Base-by-base conservation (phyloP, 2,329 filamentous ascomycete genomes). In the Fusarium continuum region DNA sequence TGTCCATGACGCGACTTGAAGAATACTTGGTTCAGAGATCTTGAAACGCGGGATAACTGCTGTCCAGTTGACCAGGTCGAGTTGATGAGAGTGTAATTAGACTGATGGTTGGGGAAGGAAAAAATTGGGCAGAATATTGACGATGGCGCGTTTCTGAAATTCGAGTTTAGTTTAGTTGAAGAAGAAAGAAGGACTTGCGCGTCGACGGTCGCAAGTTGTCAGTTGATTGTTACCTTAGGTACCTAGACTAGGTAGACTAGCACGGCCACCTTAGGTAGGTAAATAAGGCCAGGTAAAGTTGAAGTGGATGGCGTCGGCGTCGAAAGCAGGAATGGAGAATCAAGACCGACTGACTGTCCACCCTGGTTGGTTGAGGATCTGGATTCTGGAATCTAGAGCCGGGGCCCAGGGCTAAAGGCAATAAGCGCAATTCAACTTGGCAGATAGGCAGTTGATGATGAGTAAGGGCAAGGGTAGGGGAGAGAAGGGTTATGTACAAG, bases 361-460 rank as follows among this genome's bases (percentile, higher is more conserved):
- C 49, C 62, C 68, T 71, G 68, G 68, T 70, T 71, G 68, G 68
- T 57, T 61, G 57, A 71, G 54, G 44, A 70, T 70, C 59, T 65
- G 62, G 53, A 65, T 59, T 70, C 64, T 68, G 68, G 68, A 70
- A 70, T 69, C 68, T 69, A 63, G 45, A 65, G 54, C 51, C 60
- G 44, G 66, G 50, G 51, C 23, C 43, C 51, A 68, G 62, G 67
- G 60, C 64, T 68, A 66, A 66, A 68, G 53, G 48, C 54, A 67
- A 68, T 43, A 68, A 69, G 65, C 65, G 61, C 65, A 58, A 31
- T 66, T 43, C 51, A 65, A 65, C 50, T 65, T 56, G 62, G 62
- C 46, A 67, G 50, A 61, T 52, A 61, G 29, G 40, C 35, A 35
- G 19, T 41, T 38, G 40, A 38, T 38, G 40, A 38, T 44, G 22